These are phyloP conservation scores for Mangifera indica DNA, from an alignment of 345 rosid genomes.

Conservation along the genomic window DNA sequence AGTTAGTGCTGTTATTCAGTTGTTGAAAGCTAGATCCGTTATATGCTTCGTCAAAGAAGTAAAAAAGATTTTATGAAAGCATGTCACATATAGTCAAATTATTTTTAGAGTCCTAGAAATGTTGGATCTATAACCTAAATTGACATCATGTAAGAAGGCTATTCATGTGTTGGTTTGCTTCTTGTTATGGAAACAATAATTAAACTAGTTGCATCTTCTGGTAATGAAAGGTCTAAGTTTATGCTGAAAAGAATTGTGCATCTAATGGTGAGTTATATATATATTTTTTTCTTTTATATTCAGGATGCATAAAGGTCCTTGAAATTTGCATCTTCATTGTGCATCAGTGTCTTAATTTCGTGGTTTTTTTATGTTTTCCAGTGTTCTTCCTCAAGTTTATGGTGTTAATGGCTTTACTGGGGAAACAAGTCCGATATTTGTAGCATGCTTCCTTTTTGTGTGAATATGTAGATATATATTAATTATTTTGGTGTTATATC, in stretches of 20 bases:
- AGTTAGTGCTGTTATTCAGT: neutral
- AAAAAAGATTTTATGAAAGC: neutral
- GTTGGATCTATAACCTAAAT: neutral
- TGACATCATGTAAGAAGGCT: neutral
- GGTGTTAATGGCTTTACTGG: neutral
- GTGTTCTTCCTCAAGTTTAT: neutral
- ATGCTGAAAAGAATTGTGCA: too few species aligned
- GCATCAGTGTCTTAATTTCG: neutral
- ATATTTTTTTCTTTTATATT: too few species aligned
- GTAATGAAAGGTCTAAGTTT: neutral
- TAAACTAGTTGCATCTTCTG: neutral
- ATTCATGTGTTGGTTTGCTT: neutral
- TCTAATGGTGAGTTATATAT: neutral
- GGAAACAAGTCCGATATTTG: neutral
- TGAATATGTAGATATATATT: neutral
- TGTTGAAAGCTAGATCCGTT: neutral
- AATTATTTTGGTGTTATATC: too few species aligned
- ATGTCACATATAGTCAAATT: neutral
- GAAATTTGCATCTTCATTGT: neutral
- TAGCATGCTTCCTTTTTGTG: neutral
- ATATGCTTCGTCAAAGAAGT: conserved; percentile 8
- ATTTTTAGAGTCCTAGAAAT: neutral
- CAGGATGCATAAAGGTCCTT: neutral
- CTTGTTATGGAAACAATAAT: neutral
- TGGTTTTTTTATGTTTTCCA: neutral